Evolutionary conservation across 306 rosid genomes (phyloP).

Genomic region (Glycyrrhiza uralensis): DNA sequence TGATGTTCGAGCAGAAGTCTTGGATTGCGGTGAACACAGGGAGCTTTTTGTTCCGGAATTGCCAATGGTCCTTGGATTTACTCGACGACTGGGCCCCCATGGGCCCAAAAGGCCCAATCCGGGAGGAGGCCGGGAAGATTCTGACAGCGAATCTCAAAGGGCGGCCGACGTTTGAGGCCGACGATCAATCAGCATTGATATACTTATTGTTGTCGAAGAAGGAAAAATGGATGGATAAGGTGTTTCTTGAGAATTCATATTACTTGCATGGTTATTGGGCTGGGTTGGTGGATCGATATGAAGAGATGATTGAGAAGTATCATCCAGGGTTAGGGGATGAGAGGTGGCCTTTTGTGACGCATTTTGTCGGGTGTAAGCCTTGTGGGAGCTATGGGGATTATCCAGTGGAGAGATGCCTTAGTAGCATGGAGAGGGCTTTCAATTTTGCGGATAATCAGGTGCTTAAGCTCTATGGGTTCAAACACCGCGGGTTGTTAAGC

Average conservation of each 20-base stretch:
- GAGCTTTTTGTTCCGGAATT: constrained; percentile 78
- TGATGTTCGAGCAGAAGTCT: constrained; percentile 86
- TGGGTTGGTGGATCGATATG: constrained; percentile 92
- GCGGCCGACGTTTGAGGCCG: constrained; percentile 93
- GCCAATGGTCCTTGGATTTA: constrained; percentile 97
- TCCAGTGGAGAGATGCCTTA: constrained; percentile 85
- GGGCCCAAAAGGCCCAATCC: constrained; percentile 85
- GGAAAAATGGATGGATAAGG: constrained; percentile 91
- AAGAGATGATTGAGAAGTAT: constrained; percentile 96
- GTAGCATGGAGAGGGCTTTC: constrained; percentile 98
- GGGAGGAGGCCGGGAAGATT: constrained; percentile 88
- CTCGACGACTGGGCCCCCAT: constrained; percentile 98
- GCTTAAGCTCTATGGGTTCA: constrained; percentile 81
- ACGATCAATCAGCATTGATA: constrained; percentile 93
- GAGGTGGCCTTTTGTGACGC: constrained; percentile 98
- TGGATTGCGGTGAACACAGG: constrained; percentile 97
- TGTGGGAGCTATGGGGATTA: constrained; percentile 99
- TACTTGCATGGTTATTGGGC: constrained; percentile 98
- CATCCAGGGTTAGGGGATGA: constrained; percentile 94
- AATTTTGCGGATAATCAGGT: constrained; percentile 97
- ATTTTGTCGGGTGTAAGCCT: constrained; percentile 97
- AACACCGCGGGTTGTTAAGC: constrained; percentile 88
- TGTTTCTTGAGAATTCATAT: constrained; percentile 83
- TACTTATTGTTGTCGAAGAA: constrained; percentile 78
- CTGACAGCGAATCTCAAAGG: constrained; percentile 90